Percentiles rank a stretch among this genome's conserved stretches.
phyloP scores from a whole-genome alignment of 441 rosid species.

The Macaranga tanarius region DNA sequence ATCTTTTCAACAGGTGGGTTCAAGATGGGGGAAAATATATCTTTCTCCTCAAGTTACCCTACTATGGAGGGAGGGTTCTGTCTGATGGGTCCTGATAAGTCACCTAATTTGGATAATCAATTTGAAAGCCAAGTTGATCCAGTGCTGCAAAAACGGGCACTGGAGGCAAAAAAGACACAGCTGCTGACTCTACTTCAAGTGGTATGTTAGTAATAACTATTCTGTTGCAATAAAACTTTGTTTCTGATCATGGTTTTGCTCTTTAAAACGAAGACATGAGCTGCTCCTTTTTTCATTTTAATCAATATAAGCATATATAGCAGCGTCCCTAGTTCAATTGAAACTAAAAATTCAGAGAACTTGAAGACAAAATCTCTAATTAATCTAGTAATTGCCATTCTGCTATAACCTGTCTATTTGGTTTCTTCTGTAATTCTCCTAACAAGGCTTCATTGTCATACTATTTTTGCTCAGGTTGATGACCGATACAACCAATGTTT shows the following conservation, averaged over 20 bases:
- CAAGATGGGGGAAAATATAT: slow-evolving; percentile 26
- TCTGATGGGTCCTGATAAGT: slow-evolving; percentile 24
- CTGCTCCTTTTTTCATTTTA: slow-evolving; percentile 3
- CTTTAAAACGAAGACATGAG: neutral
- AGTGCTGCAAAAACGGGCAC: slow-evolving; percentile 28
- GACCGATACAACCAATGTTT: slow-evolving; percentile 72
- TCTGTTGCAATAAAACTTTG: neutral
- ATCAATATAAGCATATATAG: too few relatives aligned
- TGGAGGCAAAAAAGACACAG: slow-evolving; percentile 60
- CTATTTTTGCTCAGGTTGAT: slow-evolving; percentile 60
- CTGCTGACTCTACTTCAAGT: slow-evolving; percentile 66
- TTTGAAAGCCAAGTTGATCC: slow-evolving; percentile 35
- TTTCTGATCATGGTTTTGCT: neutral
- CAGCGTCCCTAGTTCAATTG: neutral
- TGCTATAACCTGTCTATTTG: neutral
- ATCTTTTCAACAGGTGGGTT: slow-evolving; percentile 32
- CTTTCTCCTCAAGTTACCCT: slow-evolving; percentile 24
- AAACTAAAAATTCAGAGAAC: neutral
- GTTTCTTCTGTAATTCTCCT: neutral
- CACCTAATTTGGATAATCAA: slow-evolving; percentile 28
- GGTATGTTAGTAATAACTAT: slow-evolving; percentile 43
- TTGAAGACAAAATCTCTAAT: neutral
- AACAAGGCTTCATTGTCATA: neutral
- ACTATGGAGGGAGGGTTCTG: slow-evolving; percentile 26
- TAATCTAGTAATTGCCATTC: neutral